These are phyloP conservation scores for Oleoguttula mirabilis DNA, from an alignment of 495 filamentous ascomycete genomes.

Conservation along the genomic window DNA sequence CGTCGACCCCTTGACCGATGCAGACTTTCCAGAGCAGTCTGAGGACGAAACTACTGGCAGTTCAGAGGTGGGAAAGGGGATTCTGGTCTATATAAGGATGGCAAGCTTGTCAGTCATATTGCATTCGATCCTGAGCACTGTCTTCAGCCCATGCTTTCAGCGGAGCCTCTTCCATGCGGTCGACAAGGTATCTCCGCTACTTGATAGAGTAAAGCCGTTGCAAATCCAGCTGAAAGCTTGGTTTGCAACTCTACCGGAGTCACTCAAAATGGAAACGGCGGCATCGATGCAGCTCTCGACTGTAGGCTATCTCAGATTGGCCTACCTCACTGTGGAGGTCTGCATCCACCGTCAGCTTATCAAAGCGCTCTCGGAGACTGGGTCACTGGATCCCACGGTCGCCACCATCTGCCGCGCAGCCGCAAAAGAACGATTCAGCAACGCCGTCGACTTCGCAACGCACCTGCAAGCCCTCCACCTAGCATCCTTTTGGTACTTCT, in stretches of 20 bases:
- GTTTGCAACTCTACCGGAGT: slow-evolving; percentile 40
- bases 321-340: slow-evolving; percentile 51
- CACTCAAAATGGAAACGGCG: slow-evolving; percentile 41
- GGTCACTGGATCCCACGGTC: slow-evolving; percentile 31
- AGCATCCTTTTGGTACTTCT: slow-evolving; percentile 50
- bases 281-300: slow-evolving; percentile 17
- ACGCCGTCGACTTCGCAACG: slow-evolving; percentile 70
- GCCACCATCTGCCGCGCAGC: slow-evolving; percentile 21
- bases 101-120: slow-evolving; percentile 48
- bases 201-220: slow-evolving; percentile 47
- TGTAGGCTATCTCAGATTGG: slow-evolving; percentile 45
- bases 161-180: not conserved
- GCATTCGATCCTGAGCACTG: slow-evolving; percentile 44
- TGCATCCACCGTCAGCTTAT: slow-evolving; percentile 51
- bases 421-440: slow-evolving; percentile 49
- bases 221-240: slow-evolving; percentile 47
- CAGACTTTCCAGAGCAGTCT: slow-evolving; percentile 29
- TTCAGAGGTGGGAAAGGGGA: slow-evolving; percentile 58
- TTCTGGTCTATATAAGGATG: slow-evolving; percentile 52
- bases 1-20: slow-evolving; percentile 39
- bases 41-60: slow-evolving; percentile 45
- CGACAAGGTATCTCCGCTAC: slow-evolving; percentile 33
- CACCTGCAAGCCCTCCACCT: slow-evolving; percentile 58
- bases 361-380: slow-evolving; percentile 36
- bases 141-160: slow-evolving; percentile 40